Percentiles rank a stretch among this genome's conserved stretches.
phyloP scores from a whole-genome alignment of 352 stramenopile species.

The Globisporangium polare region DNA sequence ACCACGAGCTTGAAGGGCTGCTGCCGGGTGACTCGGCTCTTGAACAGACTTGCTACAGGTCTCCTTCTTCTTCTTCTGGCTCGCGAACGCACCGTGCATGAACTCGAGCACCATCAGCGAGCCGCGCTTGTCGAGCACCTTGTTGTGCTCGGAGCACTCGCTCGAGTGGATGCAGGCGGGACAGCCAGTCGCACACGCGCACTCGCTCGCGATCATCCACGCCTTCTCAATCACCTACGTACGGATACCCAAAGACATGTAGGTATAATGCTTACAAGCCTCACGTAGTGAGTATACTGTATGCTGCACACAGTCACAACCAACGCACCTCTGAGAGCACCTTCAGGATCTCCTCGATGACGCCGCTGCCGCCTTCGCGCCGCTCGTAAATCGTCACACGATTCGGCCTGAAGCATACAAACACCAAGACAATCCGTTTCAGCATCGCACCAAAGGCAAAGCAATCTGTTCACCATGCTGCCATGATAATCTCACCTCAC shows the following conservation, averaged over 20 bases:
- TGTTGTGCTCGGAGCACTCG: slow-evolving; percentile 88
- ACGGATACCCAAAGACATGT: neutral
- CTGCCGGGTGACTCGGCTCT: neutral
- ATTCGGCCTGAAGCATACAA: slow-evolving; percentile 40
- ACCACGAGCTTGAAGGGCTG: neutral
- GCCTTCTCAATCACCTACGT: slow-evolving; percentile 47
- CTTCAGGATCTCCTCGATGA: slow-evolving; percentile 73
- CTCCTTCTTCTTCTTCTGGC: neutral
- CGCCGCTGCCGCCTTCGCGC: slow-evolving; percentile 83
- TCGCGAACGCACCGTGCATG: slow-evolving; percentile 21
- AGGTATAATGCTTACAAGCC: neutral
- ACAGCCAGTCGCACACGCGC: slow-evolving; percentile 74
- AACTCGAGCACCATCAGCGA: slow-evolving; percentile 67
- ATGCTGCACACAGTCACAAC: neutral
- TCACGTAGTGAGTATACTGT: neutral
- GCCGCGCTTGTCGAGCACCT: slow-evolving; percentile 81
- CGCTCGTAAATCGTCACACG: slow-evolving; percentile 88
- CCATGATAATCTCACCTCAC: neutral
- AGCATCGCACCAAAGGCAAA: slow-evolving; percentile 27
- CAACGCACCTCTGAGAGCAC: slow-evolving; percentile 48
- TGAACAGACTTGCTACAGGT: neutral
- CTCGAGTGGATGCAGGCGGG: slow-evolving; percentile 85
- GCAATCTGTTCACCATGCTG: neutral
- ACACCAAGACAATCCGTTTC: neutral
- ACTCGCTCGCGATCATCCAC: slow-evolving; percentile 71